These are phyloP conservation scores for Neoscytalidium dimidiatum DNA, from an alignment of 2,329 filamentous ascomycete species.

Conservation along the genomic window DNA sequence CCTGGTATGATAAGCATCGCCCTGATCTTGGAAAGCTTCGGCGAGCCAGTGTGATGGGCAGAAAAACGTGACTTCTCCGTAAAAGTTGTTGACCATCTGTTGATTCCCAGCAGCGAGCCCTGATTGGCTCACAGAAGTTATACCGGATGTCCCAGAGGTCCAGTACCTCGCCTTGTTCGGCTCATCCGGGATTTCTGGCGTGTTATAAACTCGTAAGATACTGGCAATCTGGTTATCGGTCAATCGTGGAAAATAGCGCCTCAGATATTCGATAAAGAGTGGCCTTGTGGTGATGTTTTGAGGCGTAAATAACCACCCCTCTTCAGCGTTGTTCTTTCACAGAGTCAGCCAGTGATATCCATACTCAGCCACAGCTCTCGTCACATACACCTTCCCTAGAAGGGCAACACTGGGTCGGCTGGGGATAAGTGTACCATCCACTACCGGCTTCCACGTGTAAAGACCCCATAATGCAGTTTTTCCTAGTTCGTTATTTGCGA, in stretches of 20 bases:
- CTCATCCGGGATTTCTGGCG: not conserved
- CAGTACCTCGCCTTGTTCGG: not conserved
- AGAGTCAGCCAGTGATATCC: not conserved
- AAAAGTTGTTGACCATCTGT: constrained; percentile 56
- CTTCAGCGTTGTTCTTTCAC: not conserved
- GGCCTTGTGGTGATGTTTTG: not conserved
- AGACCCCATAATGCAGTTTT: not conserved
- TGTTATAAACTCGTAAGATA: not conserved
- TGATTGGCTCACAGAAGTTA: constrained; percentile 55
- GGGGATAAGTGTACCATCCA: not conserved
- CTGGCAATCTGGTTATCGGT: not conserved
- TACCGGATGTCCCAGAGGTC: constrained; percentile 29
- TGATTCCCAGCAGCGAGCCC: constrained; percentile 55
- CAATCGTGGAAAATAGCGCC: not conserved
- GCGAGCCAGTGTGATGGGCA: constrained; percentile 61
- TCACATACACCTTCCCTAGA: not conserved
- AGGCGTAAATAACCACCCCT: not conserved
- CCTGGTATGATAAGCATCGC: not conserved
- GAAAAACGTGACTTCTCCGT: constrained; percentile 57
- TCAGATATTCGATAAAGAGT: not conserved
- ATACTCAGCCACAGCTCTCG: not conserved
- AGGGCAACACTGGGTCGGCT: not conserved
- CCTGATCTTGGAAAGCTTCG: constrained; percentile 40
- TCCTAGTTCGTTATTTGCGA: not conserved
- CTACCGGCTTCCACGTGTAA: not conserved